Evolutionary conservation across 495 filamentous ascomycete species (phyloP), one percentile per base, ranked within the genome.

Genomic region (Massariosphaeria phaeospora): DNA sequence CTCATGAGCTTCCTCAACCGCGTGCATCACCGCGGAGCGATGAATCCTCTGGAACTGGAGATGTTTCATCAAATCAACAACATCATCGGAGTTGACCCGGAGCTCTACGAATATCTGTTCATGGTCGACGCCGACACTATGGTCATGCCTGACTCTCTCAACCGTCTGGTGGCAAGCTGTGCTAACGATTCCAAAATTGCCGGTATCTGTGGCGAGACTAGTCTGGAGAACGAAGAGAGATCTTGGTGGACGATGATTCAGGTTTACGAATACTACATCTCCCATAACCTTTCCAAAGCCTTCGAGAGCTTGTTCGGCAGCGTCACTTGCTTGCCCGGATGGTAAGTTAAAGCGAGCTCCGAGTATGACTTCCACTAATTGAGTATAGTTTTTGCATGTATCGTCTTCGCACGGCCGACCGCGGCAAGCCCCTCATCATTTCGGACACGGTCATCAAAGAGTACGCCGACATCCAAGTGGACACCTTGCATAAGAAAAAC

Each of bases 201-300:
- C 34, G 93, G 93, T 62, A 96, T 98, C 53, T 98, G 93, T 71
- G 93, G 93, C 61, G 93, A 98, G 67, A 98, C 93, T 3, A 94
- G 86, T 75, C 76, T 97, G 54, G 86, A 95, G 69, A 98, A 98
- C 61, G 91, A 96, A 71, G 85, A 96, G 61, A 74, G 83, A 18
- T 90, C 82, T 61, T 97, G 91, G 89, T 94, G 89, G 88, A 98
- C 94, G 9, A 98, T 98, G 93, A 98, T 98, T 66, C 93, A 98
- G 70, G 93, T 96, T 52, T 96, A 96, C 71, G 91, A 96, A 70
- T 96, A 96, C 74, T 96, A 86, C 69, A 96, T 96, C 67, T 95
- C 90, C 18, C 91, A 96, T 76, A 84, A 96, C 70, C 72, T 96
- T 57, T 72, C 90, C 30, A 96, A 96, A 75, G 87, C 91, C 49